A percentile compares a stretch with the other conserved stretches of the same genome.
Evolutionary conservation across 2,329 filamentous ascomycete genomes (phyloP).

Genomic region (Cytospora piceicola): DNA sequence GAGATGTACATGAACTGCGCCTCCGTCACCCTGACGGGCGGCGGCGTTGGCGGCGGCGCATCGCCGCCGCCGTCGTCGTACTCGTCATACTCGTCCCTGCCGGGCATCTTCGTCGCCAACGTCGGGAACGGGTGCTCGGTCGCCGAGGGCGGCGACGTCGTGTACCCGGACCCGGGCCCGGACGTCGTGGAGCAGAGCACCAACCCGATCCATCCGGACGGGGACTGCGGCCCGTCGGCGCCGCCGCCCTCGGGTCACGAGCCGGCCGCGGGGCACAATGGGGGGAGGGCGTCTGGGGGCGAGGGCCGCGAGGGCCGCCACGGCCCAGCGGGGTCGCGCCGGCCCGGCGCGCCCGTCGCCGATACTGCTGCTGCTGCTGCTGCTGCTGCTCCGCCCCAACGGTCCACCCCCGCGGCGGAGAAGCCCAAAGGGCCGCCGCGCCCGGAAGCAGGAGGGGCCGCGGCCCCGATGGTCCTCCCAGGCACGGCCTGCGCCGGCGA

Average conservation of each 20-base stretch:
- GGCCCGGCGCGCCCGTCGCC: too few species aligned
- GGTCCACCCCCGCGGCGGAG: constrained; percentile 35
- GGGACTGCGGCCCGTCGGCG: constrained; percentile 41
- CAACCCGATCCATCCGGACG: constrained; percentile 43
- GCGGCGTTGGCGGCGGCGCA: constrained; percentile 36
- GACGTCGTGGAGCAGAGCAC: constrained; percentile 49
- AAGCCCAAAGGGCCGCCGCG: constrained; percentile 22
- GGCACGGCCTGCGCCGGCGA: constrained; percentile 54
- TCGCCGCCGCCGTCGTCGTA: too few species aligned
- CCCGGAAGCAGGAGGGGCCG: constrained; percentile 31
- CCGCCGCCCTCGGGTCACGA: constrained; percentile 33
- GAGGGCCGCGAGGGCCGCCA: too few species aligned
- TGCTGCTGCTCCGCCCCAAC: neutral
- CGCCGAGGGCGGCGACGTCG: constrained; percentile 58
- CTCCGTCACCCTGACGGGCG: constrained; percentile 62
- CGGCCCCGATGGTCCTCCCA: constrained; percentile 39
- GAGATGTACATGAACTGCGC: constrained; percentile 92
- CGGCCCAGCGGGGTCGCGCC: too few species aligned
- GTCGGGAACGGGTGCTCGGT: constrained; percentile 62
- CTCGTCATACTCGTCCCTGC: constrained; percentile 58
- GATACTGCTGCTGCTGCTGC: too few species aligned
- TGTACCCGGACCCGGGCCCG: constrained; percentile 68
- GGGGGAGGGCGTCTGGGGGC: too few species aligned
- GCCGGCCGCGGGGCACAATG: constrained; percentile 17
- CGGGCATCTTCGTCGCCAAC: constrained; percentile 73